A percentile compares a stretch with the other conserved stretches of the same genome.
phyloP scores from a whole-genome alignment of 805 yeast genomes.

The Ogataea chonburiensis region DNA sequence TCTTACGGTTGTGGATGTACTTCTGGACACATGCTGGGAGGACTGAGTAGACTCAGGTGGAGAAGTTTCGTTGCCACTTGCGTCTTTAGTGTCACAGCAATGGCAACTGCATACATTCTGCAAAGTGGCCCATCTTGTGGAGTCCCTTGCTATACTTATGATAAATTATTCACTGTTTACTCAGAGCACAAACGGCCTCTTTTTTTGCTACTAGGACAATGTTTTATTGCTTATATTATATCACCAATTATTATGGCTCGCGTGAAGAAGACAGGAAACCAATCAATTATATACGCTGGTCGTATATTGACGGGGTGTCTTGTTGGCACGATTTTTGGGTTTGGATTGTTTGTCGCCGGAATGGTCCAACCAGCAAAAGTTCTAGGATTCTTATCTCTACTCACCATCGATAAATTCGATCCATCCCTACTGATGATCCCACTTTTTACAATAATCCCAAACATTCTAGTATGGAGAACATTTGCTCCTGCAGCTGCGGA shows the following conservation, averaged over 20 bases:
- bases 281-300: constrained; percentile 3
- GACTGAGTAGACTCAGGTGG: constrained; percentile 44
- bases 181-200: constrained; percentile 16
- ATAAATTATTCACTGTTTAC: constrained; percentile 18
- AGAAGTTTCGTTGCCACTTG: constrained; percentile 47
- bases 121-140: constrained; percentile 8
- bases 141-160: constrained; percentile 23
- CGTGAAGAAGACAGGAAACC: constrained; percentile 3
- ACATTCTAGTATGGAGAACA: constrained; percentile 37
- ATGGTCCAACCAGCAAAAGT: constrained; percentile 46
- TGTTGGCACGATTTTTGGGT: constrained; percentile 40
- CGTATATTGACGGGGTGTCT: constrained; percentile 22
- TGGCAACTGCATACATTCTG: constrained; percentile 19
- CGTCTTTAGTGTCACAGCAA: constrained; percentile 38
- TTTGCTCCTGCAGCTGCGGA: constrained; percentile 19
- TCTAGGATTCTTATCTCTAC: constrained; percentile 43
- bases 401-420: constrained; percentile 39
- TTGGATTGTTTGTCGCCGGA: constrained; percentile 48
- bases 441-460: constrained; percentile 45
- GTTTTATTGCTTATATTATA: constrained; percentile 24
- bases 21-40: constrained; percentile 54
- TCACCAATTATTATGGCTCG: constrained; percentile 27
- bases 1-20: constrained; percentile 51
- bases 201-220: constrained; percentile 13
- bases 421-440: constrained; percentile 47